Base-by-base conservation (phyloP, 164 flowering plant species). In the Vitis labrusca region DNA sequence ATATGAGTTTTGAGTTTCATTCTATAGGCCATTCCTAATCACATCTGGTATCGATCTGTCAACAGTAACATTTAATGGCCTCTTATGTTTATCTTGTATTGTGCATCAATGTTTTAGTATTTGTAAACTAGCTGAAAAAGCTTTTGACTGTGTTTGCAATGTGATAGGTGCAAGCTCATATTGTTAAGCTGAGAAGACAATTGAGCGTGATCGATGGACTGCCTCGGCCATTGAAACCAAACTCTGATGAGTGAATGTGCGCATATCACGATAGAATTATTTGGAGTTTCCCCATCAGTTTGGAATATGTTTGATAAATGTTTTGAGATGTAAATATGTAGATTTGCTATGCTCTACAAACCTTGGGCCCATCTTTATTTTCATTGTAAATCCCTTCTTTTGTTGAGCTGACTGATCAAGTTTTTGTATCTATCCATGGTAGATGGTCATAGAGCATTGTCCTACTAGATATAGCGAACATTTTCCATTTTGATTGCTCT, bases 141-240 rank as follows among this genome's bases (percentile, higher is more conserved):
- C 29, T 59, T 44, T 15, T 56, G 53, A 66, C 61, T 14, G 67
- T 19, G 9, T 47, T 53, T 55, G 13, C 54, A 50, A 51, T 68
- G 3, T 70, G 69, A 64, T 57, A 92, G 97, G 93, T 89, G 61
- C 97, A 92, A 86, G 85, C 89, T 70, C 95, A 89, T 75, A 89
- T 89, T 74, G 78, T 69, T 10, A 89, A 85, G 84, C 85, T 87
- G 58, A 80, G 81, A 76, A 85, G 91, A 70, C 92, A 92, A 64
- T 66, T 92, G 75, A 91, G 85, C 72, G 23, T 81, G 73, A 74
- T 87, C 62, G 91, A 88, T 59, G 93, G 84, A 14, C 81, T 69
- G 65, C 87, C 85, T 61, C 86, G 75, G 66, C 77, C 64, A 15
- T 61, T 74, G 48, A 84, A 85, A 74, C 77, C 86, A 47, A 59